Evolutionary conservation across 208 protist genomes (phyloP), one percentile per base, ranked within the genome.

Genomic region (Wallacemonas rigidus): DNA sequence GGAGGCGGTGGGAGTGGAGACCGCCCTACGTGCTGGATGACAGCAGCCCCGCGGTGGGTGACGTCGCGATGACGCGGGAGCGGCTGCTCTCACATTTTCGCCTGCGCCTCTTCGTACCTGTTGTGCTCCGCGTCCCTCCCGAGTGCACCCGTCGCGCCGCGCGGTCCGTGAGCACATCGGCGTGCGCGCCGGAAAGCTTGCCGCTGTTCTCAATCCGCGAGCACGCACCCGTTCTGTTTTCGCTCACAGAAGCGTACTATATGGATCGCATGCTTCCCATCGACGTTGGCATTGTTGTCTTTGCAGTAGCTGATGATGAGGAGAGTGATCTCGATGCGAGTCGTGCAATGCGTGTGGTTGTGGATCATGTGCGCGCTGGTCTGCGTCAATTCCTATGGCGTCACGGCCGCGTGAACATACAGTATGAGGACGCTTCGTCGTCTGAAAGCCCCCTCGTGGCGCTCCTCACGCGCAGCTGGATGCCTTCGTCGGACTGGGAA

Each of bases 401-500:
- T 2, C 79, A 87, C 39, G 85, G 87, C 7, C 69, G 72, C 36
- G 70, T 86, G 9, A 69, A 60, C 17, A 64, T 94, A 26, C 83
- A 90, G 62, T 44, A 80, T 56, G 67, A 41, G 6, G 15, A 6
- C 38, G 56, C 4, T n/a, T 5, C 8, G 56, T 43, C 56, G 14
- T 6, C 36, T 38, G 38, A 17, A 55, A 76, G 6, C 48, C 82
- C 36, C 45, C 45, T 51, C 35, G 41, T 45, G 48, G 57, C 15
- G 11, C 2, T 67, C 11, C 70, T 86, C 63, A 70, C 83, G 36
- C 76, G 90, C 54, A 51, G 76, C 9, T 96, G 91, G 89, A 57
- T 85, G 14, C 89, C 91, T 14, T 61, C 67, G 15, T 82, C 73
- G 3, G 64, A 87, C 17, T 79, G 76, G 38, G 85, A 94, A 77